phyloP scores from a whole-genome alignment of 2,329 filamentous ascomycete species.

The Parascedosporium putredinis region DNA sequence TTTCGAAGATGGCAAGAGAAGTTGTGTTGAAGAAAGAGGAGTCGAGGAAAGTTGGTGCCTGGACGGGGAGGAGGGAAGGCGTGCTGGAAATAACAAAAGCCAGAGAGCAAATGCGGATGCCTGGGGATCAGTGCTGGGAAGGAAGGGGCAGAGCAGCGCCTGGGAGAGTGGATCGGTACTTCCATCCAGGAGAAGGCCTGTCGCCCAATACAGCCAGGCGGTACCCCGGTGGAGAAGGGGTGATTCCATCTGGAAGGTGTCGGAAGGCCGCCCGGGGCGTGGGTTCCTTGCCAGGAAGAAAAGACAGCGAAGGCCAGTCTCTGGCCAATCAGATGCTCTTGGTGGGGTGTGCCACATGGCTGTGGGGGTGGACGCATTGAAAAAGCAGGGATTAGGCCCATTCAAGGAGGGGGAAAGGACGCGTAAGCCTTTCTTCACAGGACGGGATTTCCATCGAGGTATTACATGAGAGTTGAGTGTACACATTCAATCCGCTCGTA shows the following conservation, averaged over 20 bases:
- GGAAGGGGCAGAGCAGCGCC: slow-evolving; percentile 1
- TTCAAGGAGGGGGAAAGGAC: slow-evolving; percentile 8
- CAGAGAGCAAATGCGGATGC: slow-evolving; percentile 5
- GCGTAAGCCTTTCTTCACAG: slow-evolving; percentile 8
- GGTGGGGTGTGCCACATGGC: no score
- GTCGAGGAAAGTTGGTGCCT: slow-evolving; percentile 3
- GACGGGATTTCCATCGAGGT: no score
- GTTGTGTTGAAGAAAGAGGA: neutral
- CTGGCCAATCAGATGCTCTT: neutral
- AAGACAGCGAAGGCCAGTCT: neutral
- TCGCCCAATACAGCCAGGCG: neutral
- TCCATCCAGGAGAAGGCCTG: no score
- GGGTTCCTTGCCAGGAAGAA: neutral
- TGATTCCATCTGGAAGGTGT: slow-evolving; percentile 1
- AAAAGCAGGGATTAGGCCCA: slow-evolving; percentile 3
- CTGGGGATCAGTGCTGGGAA: no score
- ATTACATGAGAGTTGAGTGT: no score
- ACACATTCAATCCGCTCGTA: no score
- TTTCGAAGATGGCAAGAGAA: neutral
- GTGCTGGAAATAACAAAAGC: slow-evolving; percentile 4
- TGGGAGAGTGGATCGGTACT: neutral
- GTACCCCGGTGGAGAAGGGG: neutral
- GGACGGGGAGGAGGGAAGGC: neutral
- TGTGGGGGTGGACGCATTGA: neutral
- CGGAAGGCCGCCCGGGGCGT: neutral